phyloP scores from a whole-genome alignment of 306 rosid species.

The Rosa multiflora region DNA sequence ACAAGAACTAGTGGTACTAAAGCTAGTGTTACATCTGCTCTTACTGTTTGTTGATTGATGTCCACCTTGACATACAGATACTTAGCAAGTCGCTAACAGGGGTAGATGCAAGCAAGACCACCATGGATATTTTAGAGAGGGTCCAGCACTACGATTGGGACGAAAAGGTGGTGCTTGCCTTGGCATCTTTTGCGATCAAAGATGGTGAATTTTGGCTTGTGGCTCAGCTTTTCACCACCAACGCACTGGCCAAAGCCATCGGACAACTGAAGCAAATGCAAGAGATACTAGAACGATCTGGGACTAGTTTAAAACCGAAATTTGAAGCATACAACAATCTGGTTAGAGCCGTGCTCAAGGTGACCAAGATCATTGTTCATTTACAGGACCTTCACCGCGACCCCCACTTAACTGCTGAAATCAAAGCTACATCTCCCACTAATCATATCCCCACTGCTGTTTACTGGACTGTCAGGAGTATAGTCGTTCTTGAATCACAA shows the following conservation, averaged over 20 bases:
- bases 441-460: slow-evolving; percentile 51
- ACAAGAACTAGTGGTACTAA: neutral
- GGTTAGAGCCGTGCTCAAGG: slow-evolving; percentile 43
- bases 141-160: slow-evolving; percentile 67
- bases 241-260: slow-evolving; percentile 53
- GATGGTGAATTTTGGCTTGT: slow-evolving; percentile 61
- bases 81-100: slow-evolving; percentile 40
- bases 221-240: slow-evolving; percentile 39
- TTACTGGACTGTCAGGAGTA: slow-evolving; percentile 65
- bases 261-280: slow-evolving; percentile 55
- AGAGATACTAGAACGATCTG: slow-evolving; percentile 39
- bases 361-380: slow-evolving; percentile 46
- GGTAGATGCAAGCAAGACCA: slow-evolving; percentile 53
- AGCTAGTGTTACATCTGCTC: neutral
- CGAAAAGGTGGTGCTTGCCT: slow-evolving; percentile 58
- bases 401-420: slow-evolving; percentile 38
- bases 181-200: slow-evolving; percentile 55
- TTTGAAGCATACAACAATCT: slow-evolving; percentile 43
- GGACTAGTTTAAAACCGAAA: slow-evolving; percentile 36
- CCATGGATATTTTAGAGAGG: slow-evolving; percentile 47
- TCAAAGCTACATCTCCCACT: slow-evolving; percentile 16
- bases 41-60: neutral
- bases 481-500: slow-evolving; percentile 49
- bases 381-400: slow-evolving; percentile 45
- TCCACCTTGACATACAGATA: slow-evolving; percentile 33